Evolutionary conservation across 2,329 filamentous ascomycete species (phyloP), one percentile per base, ranked within the genome.

Genomic region (Paradendryphiella salina): DNA sequence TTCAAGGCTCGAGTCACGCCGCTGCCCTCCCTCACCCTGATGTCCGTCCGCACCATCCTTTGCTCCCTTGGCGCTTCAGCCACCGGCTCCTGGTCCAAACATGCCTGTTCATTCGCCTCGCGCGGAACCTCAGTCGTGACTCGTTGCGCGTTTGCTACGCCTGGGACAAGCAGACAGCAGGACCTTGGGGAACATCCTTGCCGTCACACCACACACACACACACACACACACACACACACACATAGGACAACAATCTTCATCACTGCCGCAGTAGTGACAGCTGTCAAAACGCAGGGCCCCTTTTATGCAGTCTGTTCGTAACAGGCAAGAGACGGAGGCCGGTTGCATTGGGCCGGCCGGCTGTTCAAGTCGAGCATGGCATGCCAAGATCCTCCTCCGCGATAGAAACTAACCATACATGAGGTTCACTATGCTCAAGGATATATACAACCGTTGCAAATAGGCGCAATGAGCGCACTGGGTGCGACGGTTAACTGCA

Each of bases 311-410:
- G 26, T 37, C 44, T n/a, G 14, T 33, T 41, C 43, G 33, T 15
- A 48, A 42, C 14, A 48, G 49, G 49, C 49, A 52, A 38, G 43
- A 47, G 37, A 48, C 37, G 49, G 48, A 26, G 18, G 21, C 26
- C 49, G 43, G 49, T 41, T 52, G 37, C 44, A 52, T 48, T 47
- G 49, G 43, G 43, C 49, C 49, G 49, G 36, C 23, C 37, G 42
- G 21, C 36, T 31, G 23, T 41, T 18, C 28, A 37, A 38, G 44
- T 47, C 37, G 37, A 37, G 28, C 47, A 13, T 32, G 15, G 20
- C 37, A 15, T 43, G 38, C 32, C 26, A 38, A 20, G 32, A 52
- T 47, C 37, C 31, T 48, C 38, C 14, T 38, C 44, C 28, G 21
- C 42, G 42, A 46, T 40, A 41, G 36, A 41, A 29, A 41, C 41